Conservation (phyloP, 352 stramenopile genomes). For the Globisporangium recalcitrans region DNA sequence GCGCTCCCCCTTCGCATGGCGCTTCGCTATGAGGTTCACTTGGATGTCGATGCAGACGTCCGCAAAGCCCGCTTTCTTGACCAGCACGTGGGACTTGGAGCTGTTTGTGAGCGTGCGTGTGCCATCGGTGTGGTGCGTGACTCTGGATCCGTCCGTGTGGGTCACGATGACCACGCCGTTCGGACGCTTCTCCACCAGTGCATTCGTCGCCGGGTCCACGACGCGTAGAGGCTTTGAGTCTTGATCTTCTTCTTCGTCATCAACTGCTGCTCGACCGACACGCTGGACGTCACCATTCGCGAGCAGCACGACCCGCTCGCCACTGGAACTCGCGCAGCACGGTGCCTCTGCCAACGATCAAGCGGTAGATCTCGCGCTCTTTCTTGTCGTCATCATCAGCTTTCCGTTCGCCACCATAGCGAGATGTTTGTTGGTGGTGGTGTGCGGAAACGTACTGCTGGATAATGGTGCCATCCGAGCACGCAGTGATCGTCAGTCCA, state of each 20-base stretch:
- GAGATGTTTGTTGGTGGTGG: background rate
- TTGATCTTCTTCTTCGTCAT: slow-evolving; percentile 9
- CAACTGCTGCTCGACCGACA: background rate
- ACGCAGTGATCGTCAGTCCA: slow-evolving; percentile 45
- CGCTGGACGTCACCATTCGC: slow-evolving; percentile 41
- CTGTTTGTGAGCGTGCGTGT: slow-evolving; percentile 56
- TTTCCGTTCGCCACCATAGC: background rate
- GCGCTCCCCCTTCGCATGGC: slow-evolving; percentile 47
- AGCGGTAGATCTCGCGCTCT: slow-evolving; percentile 29
- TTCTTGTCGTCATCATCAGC: background rate
- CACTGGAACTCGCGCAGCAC: slow-evolving; percentile 47
- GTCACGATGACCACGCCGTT: slow-evolving; percentile 61
- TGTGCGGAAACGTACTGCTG: slow-evolving; percentile 24
- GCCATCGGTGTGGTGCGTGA: slow-evolving; percentile 61
- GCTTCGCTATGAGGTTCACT: slow-evolving; percentile 53
- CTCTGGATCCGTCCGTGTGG: slow-evolving; percentile 46
- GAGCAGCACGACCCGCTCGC: slow-evolving; percentile 34
- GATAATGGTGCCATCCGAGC: slow-evolving; percentile 55
- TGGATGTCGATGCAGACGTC: slow-evolving; percentile 69
- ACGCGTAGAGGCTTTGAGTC: slow-evolving; percentile 19
- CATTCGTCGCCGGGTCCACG: slow-evolving; percentile 69
- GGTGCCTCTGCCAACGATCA: slow-evolving; percentile 52
- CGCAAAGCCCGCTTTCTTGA: slow-evolving; percentile 46
- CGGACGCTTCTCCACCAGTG: slow-evolving; percentile 42
- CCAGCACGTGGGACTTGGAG: slow-evolving; percentile 41